These are phyloP conservation scores for Parmelia sp. DNA, from an alignment of 495 filamentous ascomycete genomes.

Conservation along the genomic window DNA sequence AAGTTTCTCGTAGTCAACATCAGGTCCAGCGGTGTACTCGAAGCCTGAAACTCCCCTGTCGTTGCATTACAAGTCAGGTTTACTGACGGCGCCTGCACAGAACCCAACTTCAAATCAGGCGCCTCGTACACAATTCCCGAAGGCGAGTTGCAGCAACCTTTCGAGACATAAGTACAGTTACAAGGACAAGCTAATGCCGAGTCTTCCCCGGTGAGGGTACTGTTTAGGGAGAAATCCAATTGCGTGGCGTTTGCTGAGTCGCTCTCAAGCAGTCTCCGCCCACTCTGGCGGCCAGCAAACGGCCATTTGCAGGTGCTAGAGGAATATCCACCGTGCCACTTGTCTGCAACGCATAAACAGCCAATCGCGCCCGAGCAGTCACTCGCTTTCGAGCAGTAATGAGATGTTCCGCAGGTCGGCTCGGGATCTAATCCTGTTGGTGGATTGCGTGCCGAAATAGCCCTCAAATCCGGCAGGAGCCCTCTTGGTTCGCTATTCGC, in stretches of 20 bases:
- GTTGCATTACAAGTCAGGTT: not conserved
- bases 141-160: not conserved
- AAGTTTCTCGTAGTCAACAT: not conserved
- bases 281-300: not conserved
- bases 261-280: not conserved
- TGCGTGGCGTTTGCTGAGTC: not conserved
- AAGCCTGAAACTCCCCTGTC: not conserved
- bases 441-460: not conserved
- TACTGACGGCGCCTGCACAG: not conserved
- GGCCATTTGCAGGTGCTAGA: not conserved
- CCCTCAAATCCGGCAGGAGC: not conserved
- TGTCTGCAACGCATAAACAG: not conserved
- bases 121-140: constrained; percentile 1
- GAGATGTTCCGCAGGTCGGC: not conserved
- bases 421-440: not conserved
- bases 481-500: not conserved
- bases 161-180: constrained; percentile 1
- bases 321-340: not conserved
- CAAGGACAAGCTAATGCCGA: not conserved
- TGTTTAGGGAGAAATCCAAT: not conserved
- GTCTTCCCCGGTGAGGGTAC: not conserved
- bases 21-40: not conserved
- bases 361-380: not conserved
- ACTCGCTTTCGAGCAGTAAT: not conserved
- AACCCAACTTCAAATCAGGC: not conserved